These are phyloP conservation scores for Digitaria exilis DNA, from an alignment of 202 grass and related monocot genomes.

Conservation along the genomic window DNA sequence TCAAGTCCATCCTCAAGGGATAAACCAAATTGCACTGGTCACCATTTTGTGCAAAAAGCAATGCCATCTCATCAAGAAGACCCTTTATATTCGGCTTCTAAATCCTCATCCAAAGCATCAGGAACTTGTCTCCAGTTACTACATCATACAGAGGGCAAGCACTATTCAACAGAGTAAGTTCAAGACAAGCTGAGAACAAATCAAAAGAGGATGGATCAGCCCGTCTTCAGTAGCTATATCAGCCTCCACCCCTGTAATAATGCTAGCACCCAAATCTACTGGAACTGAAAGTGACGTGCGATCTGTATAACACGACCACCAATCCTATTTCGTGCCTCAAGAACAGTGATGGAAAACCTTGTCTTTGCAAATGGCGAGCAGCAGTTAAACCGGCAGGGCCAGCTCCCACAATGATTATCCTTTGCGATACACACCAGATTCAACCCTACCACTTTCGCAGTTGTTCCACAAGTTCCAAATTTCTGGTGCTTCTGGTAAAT, in stretches of 20 bases:
- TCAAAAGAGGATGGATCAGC: conserved; percentile 94
- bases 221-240: conserved; percentile 95
- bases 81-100: conserved; percentile 92
- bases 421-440: conserved; percentile 49
- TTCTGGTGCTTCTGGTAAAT: conserved; percentile 34
- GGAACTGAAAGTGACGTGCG: conserved; percentile 87
- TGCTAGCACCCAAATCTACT: conserved; percentile 99
- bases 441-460: conserved; percentile 29
- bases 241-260: conserved; percentile 97
- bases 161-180: conserved; percentile 88
- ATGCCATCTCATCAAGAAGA: conserved; percentile 91
- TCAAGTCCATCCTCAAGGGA: conserved; percentile 95
- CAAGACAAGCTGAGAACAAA: conserved; percentile 88
- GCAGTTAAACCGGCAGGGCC: conserved; percentile 94
- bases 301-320: conserved; percentile 97
- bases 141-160: conserved; percentile 97
- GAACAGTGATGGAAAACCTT: conserved; percentile 89
- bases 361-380: conserved; percentile 81
- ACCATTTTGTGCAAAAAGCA: conserved; percentile 88
- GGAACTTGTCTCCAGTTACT: conserved; percentile 85
- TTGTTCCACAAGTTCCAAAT: conserved; percentile 40
- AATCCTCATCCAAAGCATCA: conserved; percentile 70
- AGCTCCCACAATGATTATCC: conserved; percentile 83
- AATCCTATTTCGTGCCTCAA: conserved; percentile 89
- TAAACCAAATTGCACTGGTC: conserved; percentile 78